Base-by-base conservation (phyloP, 257 asterid species). In the Galeopsis tetrahit region DNA sequence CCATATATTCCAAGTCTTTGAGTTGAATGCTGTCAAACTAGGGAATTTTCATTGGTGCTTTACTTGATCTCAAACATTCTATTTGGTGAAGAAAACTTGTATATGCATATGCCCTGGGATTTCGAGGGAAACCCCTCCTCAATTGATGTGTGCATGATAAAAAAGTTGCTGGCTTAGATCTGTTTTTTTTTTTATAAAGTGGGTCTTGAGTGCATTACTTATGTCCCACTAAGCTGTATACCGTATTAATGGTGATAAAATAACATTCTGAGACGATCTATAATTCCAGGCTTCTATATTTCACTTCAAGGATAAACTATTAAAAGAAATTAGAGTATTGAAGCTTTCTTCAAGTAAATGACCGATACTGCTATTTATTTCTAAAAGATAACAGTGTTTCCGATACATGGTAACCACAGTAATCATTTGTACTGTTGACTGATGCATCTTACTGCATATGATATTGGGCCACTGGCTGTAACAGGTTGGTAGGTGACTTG, bases 21-120 rank as follows among this genome's bases (percentile, higher is more conserved):
- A 51, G 67, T 31, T 31, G 39, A 33, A 68, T 79, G 72, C 34
- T 39, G 58, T 62, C 69, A 66, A 70, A 60, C 39, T 34, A 35
- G 39, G 65, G 53, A 38, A 40, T 75, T 66, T 36, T 44, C 3
- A 46, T 15, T 72, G 69, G 73, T 61, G 61, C 59, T 62, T 63
- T 56, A 63, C 57, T 31, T 70, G 58, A 32, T 44, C 34, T 68
- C 56, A 46, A 13, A 59, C 35, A 36, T 38, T 43, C 55, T 44
- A 38, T 68, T 6, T 64, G 32, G 39, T 44, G 53, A 72, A 40
- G 43, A 71, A 38, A 5, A 40, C 46, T 10, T 48, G 14, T 5
- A 6, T 13, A 48, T 49, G 28, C 28, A 21, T 21, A 21, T 21
- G 28, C 28, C 28, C 28, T 21, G 28, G 28, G 28, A 21, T 21